These are phyloP conservation scores for Isoetes engelmannii DNA, from an alignment of 83 land plant species.

Conservation along the genomic window DNA sequence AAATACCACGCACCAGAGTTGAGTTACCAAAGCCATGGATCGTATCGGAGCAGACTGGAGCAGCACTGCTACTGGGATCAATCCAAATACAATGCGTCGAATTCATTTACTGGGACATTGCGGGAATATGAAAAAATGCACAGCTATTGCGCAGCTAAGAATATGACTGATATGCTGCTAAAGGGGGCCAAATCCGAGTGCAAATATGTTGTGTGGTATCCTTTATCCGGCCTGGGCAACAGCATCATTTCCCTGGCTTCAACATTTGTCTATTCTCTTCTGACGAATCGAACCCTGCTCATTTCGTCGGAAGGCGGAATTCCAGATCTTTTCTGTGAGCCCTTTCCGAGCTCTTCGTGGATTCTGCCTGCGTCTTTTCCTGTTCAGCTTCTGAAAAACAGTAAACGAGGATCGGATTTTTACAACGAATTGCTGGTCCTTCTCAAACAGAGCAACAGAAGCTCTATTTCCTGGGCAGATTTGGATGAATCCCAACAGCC, in stretches of 20 bases:
- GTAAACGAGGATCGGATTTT: too few relatives aligned
- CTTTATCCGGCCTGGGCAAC: constrained; percentile 7
- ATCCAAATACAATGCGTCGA: constrained; percentile 2
- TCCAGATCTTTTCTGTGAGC: neutral
- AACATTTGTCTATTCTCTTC: constrained; percentile 15
- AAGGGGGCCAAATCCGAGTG: constrained; percentile 8
- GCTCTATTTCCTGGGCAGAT: too few relatives aligned
- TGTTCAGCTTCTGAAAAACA: too few relatives aligned
- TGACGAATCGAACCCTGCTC: constrained; percentile 11
- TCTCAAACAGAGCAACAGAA: too few relatives aligned
- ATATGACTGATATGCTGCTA: constrained; percentile 2
- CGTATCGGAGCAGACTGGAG: constrained; percentile 13
- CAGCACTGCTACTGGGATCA: constrained; percentile 20
- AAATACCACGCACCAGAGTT: too few relatives aligned
- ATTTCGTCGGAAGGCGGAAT: neutral
- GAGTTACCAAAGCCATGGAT: too few relatives aligned
- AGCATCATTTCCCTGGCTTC: constrained; percentile 16
- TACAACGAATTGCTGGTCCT: too few relatives aligned
- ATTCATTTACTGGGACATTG: neutral
- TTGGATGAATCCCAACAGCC: too few relatives aligned
- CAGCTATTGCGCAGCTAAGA: constrained; percentile 3
- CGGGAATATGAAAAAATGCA: constrained; percentile 12
- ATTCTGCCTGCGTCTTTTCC: neutral
- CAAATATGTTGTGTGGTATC: constrained; percentile 12
- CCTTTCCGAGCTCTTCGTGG: constrained; percentile 6